These are phyloP conservation scores for Thalassiosira hispida DNA, from an alignment of 352 stramenopile species.

Conservation along the genomic window DNA sequence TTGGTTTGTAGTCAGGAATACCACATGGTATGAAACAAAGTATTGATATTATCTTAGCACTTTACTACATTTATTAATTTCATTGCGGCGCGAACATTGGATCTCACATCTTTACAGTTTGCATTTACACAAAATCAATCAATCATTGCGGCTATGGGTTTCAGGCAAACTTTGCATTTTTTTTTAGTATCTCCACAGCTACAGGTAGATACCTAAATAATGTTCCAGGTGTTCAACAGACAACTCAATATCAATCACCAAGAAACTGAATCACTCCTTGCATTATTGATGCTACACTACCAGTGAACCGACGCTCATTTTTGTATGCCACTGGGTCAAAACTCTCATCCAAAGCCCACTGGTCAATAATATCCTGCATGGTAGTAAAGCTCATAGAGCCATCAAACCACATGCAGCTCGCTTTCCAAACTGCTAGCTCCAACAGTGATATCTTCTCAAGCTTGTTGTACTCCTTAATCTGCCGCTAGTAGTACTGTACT, in stretches of 20 bases:
- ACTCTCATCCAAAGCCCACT: slow-evolving; percentile 18
- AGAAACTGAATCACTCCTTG: slow-evolving; percentile 14
- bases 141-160: too few relatives aligned
- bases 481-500: background rate
- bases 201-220: too few relatives aligned
- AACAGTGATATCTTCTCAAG: slow-evolving; percentile 32
- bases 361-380: slow-evolving; percentile 36
- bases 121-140: too few relatives aligned
- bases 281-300: slow-evolving; percentile 29
- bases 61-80: too few relatives aligned
- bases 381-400: slow-evolving; percentile 17
- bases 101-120: too few relatives aligned
- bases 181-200: too few relatives aligned
- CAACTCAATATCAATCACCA: slow-evolving; percentile 7
- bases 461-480: background rate
- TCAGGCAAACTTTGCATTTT: too few relatives aligned
- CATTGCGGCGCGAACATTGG: too few relatives aligned
- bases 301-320: slow-evolving; percentile 5
- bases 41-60: too few relatives aligned
- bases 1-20: too few relatives aligned
- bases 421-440: slow-evolving; percentile 33
- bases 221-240: too few relatives aligned
- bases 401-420: slow-evolving; percentile 25
- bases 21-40: too few relatives aligned
- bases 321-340: slow-evolving; percentile 30